These are phyloP conservation scores for Boletus fagicola DNA, from an alignment of 768 basidiomycete species.

Conservation along the genomic window DNA sequence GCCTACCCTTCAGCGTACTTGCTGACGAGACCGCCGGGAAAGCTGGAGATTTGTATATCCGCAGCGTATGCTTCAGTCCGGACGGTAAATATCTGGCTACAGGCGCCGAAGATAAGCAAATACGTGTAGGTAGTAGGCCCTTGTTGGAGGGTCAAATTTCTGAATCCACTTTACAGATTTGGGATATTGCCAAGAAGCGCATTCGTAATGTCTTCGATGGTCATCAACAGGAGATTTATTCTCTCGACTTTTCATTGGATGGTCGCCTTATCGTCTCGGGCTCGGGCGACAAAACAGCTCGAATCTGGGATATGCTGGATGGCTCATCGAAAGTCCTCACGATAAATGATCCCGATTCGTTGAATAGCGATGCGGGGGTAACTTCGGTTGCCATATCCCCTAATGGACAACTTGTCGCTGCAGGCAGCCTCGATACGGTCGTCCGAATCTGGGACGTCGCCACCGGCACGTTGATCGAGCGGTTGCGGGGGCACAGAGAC, in stretches of 20 bases:
- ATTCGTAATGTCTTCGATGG: constrained; percentile 83
- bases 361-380: constrained; percentile 60
- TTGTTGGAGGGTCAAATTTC: not conserved
- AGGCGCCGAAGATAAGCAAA: constrained; percentile 88
- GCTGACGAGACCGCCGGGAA: constrained; percentile 72
- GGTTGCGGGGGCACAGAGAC: constrained; percentile 75
- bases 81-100: constrained; percentile 72
- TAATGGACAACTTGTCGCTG: constrained; percentile 63
- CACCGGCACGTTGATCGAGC: constrained; percentile 65
- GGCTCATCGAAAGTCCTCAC: constrained; percentile 35
- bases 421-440: constrained; percentile 71
- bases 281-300: constrained; percentile 71
- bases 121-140: constrained; percentile 57
- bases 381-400: constrained; percentile 80
- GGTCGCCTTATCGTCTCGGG: constrained; percentile 87
- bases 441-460: constrained; percentile 79
- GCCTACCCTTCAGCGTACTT: constrained; percentile 52
- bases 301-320: constrained; percentile 64
- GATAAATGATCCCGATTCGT: constrained; percentile 49
- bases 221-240: constrained; percentile 92
- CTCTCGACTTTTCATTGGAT: constrained; percentile 87
- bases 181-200: constrained; percentile 82
- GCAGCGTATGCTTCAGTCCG: constrained; percentile 78
- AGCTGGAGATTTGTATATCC: constrained; percentile 83
- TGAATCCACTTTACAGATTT: constrained; percentile 57